A percentile compares a stretch with the other conserved stretches of the same genome.
Evolutionary conservation across 2,329 filamentous ascomycete genomes (phyloP).

Genomic region (Calonectria pseudoreteaudii): DNA sequence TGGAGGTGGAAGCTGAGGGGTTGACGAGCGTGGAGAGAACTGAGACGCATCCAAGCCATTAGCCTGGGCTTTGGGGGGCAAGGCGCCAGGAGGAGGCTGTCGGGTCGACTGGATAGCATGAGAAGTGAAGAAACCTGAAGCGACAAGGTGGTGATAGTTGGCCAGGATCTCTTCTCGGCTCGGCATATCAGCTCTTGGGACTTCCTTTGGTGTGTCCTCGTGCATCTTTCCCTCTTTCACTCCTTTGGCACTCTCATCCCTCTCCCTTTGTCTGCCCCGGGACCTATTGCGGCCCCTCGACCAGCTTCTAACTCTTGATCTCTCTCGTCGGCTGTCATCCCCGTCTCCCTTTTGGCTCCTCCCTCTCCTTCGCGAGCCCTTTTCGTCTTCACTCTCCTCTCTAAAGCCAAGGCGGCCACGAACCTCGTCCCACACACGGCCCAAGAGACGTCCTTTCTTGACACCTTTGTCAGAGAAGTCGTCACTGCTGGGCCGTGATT

Average conservation of each 20-base stretch:
- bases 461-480: constrained; percentile 48
- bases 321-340: constrained; percentile 26
- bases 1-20: constrained; percentile 25
- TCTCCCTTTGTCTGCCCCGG: constrained; percentile 30
- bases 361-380: constrained; percentile 36
- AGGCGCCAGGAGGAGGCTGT: constrained; percentile 49
- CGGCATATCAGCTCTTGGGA: constrained; percentile 42
- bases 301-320: constrained; percentile 10
- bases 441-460: constrained; percentile 48
- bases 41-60: not conserved
- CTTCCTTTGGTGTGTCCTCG: constrained; percentile 23
- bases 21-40: constrained; percentile 28
- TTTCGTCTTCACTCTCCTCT: constrained; percentile 39
- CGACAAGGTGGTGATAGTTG: constrained; percentile 68
- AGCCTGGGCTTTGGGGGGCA: constrained; percentile 20
- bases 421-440: constrained; percentile 54
- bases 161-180: constrained; percentile 64
- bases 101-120: constrained; percentile 70
- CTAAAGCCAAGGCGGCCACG: constrained; percentile 47
- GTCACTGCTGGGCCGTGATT: constrained; percentile 40
- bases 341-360: constrained; percentile 36
- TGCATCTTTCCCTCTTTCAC: constrained; percentile 19
- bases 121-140: constrained; percentile 68
- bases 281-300: constrained; percentile 15
- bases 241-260: constrained; percentile 29